phyloP scores from a whole-genome alignment of 306 rosid species.

The Vigna radiata region DNA sequence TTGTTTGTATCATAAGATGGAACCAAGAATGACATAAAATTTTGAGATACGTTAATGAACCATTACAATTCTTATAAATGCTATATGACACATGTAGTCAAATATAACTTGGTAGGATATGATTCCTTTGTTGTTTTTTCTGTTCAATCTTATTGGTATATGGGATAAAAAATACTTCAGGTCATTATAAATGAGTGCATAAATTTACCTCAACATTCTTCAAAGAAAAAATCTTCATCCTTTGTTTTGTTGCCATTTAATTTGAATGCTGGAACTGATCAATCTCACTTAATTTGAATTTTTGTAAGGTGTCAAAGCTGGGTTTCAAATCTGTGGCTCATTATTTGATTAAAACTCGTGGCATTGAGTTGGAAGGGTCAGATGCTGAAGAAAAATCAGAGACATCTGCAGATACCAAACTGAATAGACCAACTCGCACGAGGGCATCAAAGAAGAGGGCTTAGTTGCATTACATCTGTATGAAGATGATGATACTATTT shows the following conservation, averaged over 20 bases:
- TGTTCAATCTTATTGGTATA: constrained; percentile 1
- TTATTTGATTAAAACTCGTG: constrained; percentile 52
- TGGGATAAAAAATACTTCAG: not conserved
- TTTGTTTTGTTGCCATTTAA: not conserved
- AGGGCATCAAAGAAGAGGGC: constrained; percentile 24
- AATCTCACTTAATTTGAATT: not conserved
- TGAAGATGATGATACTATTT: constrained; percentile 21
- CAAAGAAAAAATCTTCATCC: not conserved
- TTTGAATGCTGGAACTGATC: constrained; percentile 39
- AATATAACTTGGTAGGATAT: not conserved
- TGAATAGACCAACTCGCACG: not conserved
- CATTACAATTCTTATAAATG: not conserved
- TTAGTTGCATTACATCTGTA: not conserved
- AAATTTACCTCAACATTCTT: constrained; percentile 26
- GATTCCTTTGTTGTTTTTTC: not conserved
- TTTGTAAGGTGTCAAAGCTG: constrained; percentile 46
- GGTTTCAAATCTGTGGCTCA: constrained; percentile 67
- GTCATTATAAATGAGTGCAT: not conserved
- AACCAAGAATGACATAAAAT: not conserved
- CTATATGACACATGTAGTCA: not conserved
- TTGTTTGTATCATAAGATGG: no score
- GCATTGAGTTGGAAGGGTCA: constrained; percentile 30
- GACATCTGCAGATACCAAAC: constrained; percentile 17
- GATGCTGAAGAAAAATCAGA: constrained; percentile 40
- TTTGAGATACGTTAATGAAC: not conserved